Percentiles rank a stretch among this genome's conserved stretches.
Evolutionary conservation across 139 green algal genomes (phyloP).

Genomic region (Haematococcus lacustris): DNA sequence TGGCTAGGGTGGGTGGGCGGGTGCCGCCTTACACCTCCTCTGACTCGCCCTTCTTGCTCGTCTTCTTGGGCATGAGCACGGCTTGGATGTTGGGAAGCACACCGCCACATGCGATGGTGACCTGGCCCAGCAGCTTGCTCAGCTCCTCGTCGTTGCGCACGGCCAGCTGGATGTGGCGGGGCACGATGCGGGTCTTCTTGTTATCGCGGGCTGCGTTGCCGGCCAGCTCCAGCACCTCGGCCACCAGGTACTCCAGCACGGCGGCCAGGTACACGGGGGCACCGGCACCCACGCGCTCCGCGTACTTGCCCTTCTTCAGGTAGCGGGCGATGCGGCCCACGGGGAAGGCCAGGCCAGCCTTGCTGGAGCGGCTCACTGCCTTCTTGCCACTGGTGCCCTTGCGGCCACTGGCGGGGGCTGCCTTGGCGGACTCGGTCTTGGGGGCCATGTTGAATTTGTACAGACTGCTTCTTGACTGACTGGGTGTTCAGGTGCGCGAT

Average conservation of each 20-base stretch:
- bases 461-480: too few relatives aligned
- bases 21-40: too few relatives aligned
- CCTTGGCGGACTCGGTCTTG: constrained; percentile 25
- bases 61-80: too few relatives aligned
- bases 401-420: constrained; percentile 51
- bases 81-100: too few relatives aligned
- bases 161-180: constrained; percentile 92
- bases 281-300: constrained; percentile 84
- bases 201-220: constrained; percentile 80
- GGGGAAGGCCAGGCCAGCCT: constrained; percentile 92
- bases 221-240: constrained; percentile 92
- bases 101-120: too few relatives aligned
- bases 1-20: too few relatives aligned
- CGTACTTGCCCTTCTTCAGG: constrained; percentile 94
- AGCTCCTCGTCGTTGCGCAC: too few relatives aligned
- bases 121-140: too few relatives aligned
- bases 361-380: constrained; percentile 85
- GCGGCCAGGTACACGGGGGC: constrained; percentile 92
- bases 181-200: constrained; percentile 90
- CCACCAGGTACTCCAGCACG: constrained; percentile 94
- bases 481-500: too few relatives aligned
- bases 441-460: too few relatives aligned
- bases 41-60: too few relatives aligned
- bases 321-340: constrained; percentile 95
- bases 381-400: constrained; percentile 96